Evolutionary conservation across 2,329 filamentous ascomycete species (phyloP).

Genomic region (Thielaviopsis punctulata): DNA sequence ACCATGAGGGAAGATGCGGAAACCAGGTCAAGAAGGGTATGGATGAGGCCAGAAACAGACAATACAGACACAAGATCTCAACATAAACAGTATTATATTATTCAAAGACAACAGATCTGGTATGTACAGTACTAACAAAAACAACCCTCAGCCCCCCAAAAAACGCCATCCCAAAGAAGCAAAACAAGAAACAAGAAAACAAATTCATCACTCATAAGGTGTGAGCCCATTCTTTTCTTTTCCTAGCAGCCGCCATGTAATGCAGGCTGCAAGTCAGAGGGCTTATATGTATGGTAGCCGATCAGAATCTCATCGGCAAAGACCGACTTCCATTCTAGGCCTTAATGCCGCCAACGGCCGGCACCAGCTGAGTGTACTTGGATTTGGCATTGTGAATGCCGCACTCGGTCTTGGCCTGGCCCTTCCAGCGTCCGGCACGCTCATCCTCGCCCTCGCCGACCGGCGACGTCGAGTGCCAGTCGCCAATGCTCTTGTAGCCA

Average conservation of each 20-base stretch:
- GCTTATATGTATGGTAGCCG: no score
- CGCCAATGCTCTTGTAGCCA: slow-evolving; percentile 96
- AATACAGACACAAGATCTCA: no score
- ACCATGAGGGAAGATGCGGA: no score
- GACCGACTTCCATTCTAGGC: neutral
- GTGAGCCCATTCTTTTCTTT: neutral
- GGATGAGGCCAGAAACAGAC: no score
- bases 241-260: no score
- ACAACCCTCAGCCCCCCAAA: neutral
- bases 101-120: neutral
- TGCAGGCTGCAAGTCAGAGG: no score
- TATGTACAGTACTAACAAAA: neutral
- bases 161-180: neutral
- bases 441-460: slow-evolving; percentile 88
- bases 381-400: slow-evolving; percentile 98
- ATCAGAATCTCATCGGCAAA: no score
- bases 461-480: slow-evolving; percentile 93
- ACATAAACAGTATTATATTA: neutral
- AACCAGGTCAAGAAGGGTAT: no score
- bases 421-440: slow-evolving; percentile 92
- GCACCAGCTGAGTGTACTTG: slow-evolving; percentile 58
- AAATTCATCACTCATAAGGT: slow-evolving; percentile 4
- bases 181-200: slow-evolving; percentile 2
- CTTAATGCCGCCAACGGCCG: neutral
- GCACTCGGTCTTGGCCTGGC: slow-evolving; percentile 88